Base-by-base conservation (phyloP, 306 rosid genomes). In the Rosa rugosa region DNA sequence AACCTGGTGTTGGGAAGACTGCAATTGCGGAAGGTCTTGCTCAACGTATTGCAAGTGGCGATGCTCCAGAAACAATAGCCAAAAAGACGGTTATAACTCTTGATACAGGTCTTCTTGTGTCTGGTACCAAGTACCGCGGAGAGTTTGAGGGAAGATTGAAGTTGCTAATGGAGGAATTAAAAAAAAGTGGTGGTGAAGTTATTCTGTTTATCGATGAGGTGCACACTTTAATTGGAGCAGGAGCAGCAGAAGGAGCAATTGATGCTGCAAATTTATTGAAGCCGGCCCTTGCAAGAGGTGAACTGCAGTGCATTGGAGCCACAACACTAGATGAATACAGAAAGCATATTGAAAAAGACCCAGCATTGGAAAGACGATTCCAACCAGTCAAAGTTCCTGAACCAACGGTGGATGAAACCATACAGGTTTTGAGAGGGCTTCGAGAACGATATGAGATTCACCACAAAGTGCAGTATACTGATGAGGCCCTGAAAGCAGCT, bases 241-340 rank as follows among this genome's bases (percentile, higher is more conserved):
- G 98, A 77, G 97, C 97, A 64, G 97, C 97, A 12, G 97, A 90
- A 85, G 98, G 98, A 72, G 98, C 97, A 68, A 92, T 94, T 83
- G 97, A 94, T 78, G 98, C 92, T 0, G 97, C 97, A 81, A 92
- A 94, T 86, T 89, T 92, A 82, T 80, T 94, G 79, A 94, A 94
- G 83, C 93, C 97, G 13, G 97, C 97, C 66, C 97, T 94, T 81
- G 97, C 97, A n/a, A 88, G 98, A 86, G 98, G 98, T 81, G 98
- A 90, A 92, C 87, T 94, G 77, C 88, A 94, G 97, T 92, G 97
- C 71, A 94, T 94, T 79, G 97, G 97, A 54, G 97, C 97, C 84
- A 92, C 98, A n/a, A 92, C 98, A 34, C 80, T 94, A 11, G 97
- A 94, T 84, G 97, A 92, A 84, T 92, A 94, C 85, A 88, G 97